A percentile compares a stretch with the other conserved stretches of the same genome.
Conservation (phyloP, 805 yeast species). For the Candida anglica region DNA sequence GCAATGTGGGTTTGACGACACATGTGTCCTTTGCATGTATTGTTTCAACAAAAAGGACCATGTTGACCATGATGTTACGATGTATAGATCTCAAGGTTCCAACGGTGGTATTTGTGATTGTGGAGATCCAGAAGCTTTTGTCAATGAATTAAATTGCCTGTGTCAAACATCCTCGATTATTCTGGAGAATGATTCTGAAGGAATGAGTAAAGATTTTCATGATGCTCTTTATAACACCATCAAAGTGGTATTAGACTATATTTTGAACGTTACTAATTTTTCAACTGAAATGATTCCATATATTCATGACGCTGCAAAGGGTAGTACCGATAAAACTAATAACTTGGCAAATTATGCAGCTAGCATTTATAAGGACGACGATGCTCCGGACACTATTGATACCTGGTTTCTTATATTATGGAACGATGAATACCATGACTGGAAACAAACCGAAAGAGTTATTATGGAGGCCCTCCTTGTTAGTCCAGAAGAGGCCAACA, state of each 20-base stretch:
- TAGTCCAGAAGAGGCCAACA: slow-evolving; percentile 22
- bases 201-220: slow-evolving; percentile 10
- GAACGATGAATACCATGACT: slow-evolving; percentile 75
- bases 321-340: slow-evolving; percentile 17
- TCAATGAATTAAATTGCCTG: slow-evolving; percentile 47
- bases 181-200: slow-evolving; percentile 3
- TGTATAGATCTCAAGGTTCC: slow-evolving; percentile 43
- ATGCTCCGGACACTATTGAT: slow-evolving; percentile 25
- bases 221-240: slow-evolving; percentile 23
- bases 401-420: slow-evolving; percentile 55
- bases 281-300: slow-evolving; percentile 37
- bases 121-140: slow-evolving; percentile 69
- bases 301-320: slow-evolving; percentile 26
- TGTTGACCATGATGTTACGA: slow-evolving; percentile 57
- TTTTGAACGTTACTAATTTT: slow-evolving; percentile 40
- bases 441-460: slow-evolving; percentile 49
- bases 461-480: slow-evolving; percentile 32
- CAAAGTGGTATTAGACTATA: slow-evolving; percentile 34
- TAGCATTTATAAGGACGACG: slow-evolving; percentile 29
- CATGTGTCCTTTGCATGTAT: slow-evolving; percentile 71
- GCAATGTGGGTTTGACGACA: slow-evolving; percentile 74
- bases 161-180: slow-evolving; percentile 14
- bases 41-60: slow-evolving; percentile 75
- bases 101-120: slow-evolving; percentile 68
- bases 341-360: slow-evolving; percentile 26